Base-by-base conservation (phyloP, 2,329 filamentous ascomycete genomes). In the Diaporthe nobilis region DNA sequence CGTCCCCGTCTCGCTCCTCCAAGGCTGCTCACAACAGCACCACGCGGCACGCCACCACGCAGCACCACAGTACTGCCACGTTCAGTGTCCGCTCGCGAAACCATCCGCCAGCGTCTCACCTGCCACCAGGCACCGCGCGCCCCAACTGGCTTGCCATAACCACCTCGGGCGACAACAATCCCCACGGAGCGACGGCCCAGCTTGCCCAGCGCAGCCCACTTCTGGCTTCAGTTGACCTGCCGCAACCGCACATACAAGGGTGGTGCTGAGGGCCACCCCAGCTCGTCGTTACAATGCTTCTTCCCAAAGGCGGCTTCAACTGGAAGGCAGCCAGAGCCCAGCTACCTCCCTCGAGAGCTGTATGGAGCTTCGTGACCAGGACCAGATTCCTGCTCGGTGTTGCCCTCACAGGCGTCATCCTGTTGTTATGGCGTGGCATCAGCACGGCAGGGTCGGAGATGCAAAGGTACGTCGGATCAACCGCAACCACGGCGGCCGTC, bases 351-450 rank as follows among this genome's bases (percentile, higher is more conserved):
- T 92, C 92, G 80, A 91, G 95, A 84, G 93, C 93, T 72, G 83
- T 95, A 82, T 88, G 92, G 85, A 87, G 90, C 60, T 91, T 95
- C 80, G 82, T 97, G 78, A 94, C 94, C 77, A 92, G 92, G 82
- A 94, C 95, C 78, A 91, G 95, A 73, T 93, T 97, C 79, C 87
- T 98, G 78, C 86, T 97, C 72, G 90, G 94, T 63, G 85, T 97
- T 77, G 93, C 92, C 71, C 80, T 97, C 71, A 88, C 91, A 42
- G 92, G 93, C 74, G 87, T 95, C 79, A 83, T 97, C 78, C 83
- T 98, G 84, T 88, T 98, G 86, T 85, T 98, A 92, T 98, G 95
- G 95, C 93, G 94, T 83, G 94, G 94, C 78, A 91, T 98, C 80
- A 92, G 93, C 82, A 92, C 90, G 76, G 94, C 94, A 13, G 94